Evolutionary conservation across 179 eudicot species (phyloP).

Genomic region (Silene noctiflora): DNA sequence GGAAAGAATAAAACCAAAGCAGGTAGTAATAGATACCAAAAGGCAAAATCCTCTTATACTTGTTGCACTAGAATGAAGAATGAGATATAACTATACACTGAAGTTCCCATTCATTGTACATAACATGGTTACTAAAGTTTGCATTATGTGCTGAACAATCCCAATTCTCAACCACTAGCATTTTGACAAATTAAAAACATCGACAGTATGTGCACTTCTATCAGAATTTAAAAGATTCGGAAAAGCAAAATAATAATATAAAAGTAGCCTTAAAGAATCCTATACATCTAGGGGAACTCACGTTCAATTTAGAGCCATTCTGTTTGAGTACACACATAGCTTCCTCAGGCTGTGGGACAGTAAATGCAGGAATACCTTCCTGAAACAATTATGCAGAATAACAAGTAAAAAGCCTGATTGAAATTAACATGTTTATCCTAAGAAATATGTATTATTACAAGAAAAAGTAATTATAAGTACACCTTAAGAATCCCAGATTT

Average conservation of each 20-base stretch:
- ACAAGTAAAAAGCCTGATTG: neutral
- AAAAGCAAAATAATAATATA: too few relatives aligned
- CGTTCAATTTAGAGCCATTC: conserved; percentile 74
- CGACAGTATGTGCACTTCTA: too few relatives aligned
- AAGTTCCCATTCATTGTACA: too few relatives aligned
- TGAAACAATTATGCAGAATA: conserved; percentile 27
- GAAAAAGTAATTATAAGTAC: neutral
- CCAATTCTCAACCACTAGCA: conserved; percentile 2
- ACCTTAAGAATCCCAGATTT: conserved; percentile 99
- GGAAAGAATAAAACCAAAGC: too few relatives aligned
- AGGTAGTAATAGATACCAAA: too few relatives aligned
- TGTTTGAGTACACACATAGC: conserved; percentile 81
- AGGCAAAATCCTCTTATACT: too few relatives aligned
- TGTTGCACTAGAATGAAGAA: too few relatives aligned
- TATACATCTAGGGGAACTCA: conserved; percentile 32
- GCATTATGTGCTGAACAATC: neutral
- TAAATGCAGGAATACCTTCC: conserved; percentile 89
- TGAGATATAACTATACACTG: too few relatives aligned
- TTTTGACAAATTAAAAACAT: neutral
- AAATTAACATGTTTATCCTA: neutral
- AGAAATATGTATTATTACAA: neutral
- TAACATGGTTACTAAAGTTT: neutral
- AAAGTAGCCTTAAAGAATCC: neutral
- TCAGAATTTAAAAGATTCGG: too few relatives aligned
- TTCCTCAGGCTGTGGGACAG: conserved; percentile 95